Conservation (phyloP, 441 rosid species). For the Viola pubescens region DNA sequence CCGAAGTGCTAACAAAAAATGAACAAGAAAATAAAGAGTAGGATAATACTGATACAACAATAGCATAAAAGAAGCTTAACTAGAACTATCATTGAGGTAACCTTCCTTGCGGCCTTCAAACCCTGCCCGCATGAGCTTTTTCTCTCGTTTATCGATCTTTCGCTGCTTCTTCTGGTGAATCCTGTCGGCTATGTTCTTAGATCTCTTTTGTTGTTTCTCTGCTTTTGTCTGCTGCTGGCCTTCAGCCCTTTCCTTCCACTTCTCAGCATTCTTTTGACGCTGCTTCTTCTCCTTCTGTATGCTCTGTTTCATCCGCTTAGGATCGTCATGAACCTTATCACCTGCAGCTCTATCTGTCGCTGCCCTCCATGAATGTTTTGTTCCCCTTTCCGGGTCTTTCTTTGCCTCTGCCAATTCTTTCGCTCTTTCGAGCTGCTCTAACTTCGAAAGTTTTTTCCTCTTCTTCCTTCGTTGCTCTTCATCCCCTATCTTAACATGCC, state of each 20-base stretch:
- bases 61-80: constrained; percentile 11
- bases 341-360: constrained; percentile 76
- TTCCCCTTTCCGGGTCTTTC: constrained; percentile 57
- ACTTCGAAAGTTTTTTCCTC: constrained; percentile 40
- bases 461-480: constrained; percentile 36
- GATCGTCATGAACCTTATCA: constrained; percentile 67
- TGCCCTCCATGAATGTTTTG: constrained; percentile 60
- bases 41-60: too few species aligned
- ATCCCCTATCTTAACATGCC: constrained; percentile 58
- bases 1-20: too few species aligned
- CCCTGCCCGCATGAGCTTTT: constrained; percentile 73
- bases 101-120: constrained; percentile 83
- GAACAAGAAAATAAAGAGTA: too few species aligned
- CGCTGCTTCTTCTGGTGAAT: constrained; percentile 61
- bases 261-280: constrained; percentile 61
- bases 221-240: constrained; percentile 45
- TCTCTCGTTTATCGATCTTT: constrained; percentile 75
- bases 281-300: constrained; percentile 56
- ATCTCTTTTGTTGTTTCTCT: constrained; percentile 68
- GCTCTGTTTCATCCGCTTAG: constrained; percentile 63
- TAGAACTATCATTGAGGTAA: constrained; percentile 37
- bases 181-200: constrained; percentile 58
- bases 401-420: constrained; percentile 35
- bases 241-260: constrained; percentile 74
- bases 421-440: constrained; percentile 44